Evolutionary conservation across 2,329 filamentous ascomycete genomes (phyloP).

Genomic region (Thielaviopsis cerberus): DNA sequence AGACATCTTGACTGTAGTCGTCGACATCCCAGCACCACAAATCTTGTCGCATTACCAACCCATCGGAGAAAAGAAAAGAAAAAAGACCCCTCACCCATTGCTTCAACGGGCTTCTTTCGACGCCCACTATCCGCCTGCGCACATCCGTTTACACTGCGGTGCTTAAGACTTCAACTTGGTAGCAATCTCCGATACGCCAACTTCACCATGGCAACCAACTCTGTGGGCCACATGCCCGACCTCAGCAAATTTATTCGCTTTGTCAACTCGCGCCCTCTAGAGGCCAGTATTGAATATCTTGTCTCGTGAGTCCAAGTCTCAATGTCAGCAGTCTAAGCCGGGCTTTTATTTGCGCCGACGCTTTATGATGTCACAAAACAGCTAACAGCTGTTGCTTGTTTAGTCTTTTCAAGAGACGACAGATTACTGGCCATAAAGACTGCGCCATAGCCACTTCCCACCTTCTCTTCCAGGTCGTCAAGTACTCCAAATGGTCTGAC

Average conservation of each 20-base stretch:
- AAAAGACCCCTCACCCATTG: not conserved
- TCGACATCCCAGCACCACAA: not conserved
- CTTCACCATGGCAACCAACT: not conserved
- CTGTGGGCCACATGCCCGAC: conserved; percentile 37
- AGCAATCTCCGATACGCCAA: not conserved
- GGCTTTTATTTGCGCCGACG: not conserved
- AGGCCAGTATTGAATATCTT: conserved; percentile 66
- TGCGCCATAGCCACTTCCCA: conserved; percentile 85
- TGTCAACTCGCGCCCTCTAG: conserved; percentile 55
- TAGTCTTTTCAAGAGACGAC: conserved; percentile 74
- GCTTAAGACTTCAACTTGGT: not conserved
- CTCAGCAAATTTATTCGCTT: conserved; percentile 63
- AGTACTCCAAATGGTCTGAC: conserved; percentile 59
- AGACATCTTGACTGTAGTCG: not conserved
- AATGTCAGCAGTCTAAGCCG: not conserved
- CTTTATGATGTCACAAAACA: not conserved
- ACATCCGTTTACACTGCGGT: no score
- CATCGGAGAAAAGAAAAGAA: not conserved
- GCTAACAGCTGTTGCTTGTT: not conserved
- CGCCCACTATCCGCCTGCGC: not conserved
- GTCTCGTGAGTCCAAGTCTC: conserved; percentile 44
- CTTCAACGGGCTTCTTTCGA: not conserved
- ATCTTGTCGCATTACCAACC: not conserved
- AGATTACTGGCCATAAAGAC: conserved; percentile 71
- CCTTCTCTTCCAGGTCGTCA: conserved; percentile 71